Evolutionary conservation across 345 rosid genomes (phyloP).

Genomic region (Dipteronia dyeriana): DNA sequence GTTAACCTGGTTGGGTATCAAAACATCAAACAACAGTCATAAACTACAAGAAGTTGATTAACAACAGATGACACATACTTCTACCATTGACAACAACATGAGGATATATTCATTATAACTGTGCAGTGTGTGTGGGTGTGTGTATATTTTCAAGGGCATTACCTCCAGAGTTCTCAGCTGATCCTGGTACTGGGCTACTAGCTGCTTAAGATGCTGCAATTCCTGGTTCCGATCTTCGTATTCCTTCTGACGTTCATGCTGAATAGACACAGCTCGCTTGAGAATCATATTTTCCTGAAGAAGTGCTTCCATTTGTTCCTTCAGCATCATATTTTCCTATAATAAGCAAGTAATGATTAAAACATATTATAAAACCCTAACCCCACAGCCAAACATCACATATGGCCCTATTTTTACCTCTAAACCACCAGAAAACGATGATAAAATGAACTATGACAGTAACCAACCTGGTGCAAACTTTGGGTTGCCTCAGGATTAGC

Average conservation of each 20-base stretch:
- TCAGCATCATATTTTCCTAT: constrained; percentile 67
- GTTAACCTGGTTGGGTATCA: constrained; percentile 45
- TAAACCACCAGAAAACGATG: background rate
- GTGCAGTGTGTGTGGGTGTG: background rate
- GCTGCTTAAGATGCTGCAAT: constrained; percentile 70
- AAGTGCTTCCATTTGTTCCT: constrained; percentile 67
- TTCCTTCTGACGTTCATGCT: constrained; percentile 81
- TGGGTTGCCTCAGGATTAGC: constrained; percentile 58
- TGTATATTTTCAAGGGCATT: constrained; percentile 8
- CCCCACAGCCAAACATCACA: background rate
- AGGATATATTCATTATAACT: background rate
- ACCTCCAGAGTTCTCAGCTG: constrained; percentile 87
- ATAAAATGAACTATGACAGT: background rate
- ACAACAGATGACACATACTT: background rate
- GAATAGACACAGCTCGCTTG: constrained; percentile 77
- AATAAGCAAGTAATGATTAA: background rate
- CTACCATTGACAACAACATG: background rate
- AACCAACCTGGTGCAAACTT: constrained; percentile 53
- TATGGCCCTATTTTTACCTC: background rate
- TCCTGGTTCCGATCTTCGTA: constrained; percentile 60
- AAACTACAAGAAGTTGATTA: background rate
- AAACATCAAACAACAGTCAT: background rate
- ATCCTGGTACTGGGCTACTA: constrained; percentile 77
- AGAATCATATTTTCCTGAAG: constrained; percentile 72
- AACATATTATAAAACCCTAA: background rate